Evolutionary conservation across 768 basidiomycete genomes (phyloP), one percentile per base, ranked within the genome.

Genomic region (Leucosporidium scottii): DNA sequence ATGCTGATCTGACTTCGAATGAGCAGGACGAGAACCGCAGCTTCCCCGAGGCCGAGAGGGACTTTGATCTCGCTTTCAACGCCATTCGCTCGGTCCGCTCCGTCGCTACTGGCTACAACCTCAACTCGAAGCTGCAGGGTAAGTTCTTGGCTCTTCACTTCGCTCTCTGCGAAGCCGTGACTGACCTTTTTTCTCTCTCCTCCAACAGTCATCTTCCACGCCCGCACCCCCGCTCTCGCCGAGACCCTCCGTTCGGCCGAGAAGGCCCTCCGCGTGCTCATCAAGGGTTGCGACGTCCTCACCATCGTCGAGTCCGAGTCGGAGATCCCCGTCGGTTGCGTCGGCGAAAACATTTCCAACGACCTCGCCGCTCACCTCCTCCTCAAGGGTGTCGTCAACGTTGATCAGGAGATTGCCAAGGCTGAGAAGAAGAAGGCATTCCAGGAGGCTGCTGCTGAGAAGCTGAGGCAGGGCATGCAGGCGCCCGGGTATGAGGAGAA

Each of bases 281-380:
- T 87, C 67, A 99, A 98, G 79, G 91, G 92, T 18, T 88, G 89
- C 80, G 89, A 88, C 76, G 85, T 82, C 59, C 85, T 85, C 30
- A 82, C 83, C 67, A 84, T 96, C 65, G 83, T 93, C 18, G 82
- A 84, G 25, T 81, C 84, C 21, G 74, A 84, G 28, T 79, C 78
- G 25, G 86, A 90, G n/a, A 83, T 97, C 58, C 92, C 93, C 0
- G 83, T 84, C 10, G 93, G 96, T 23, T 96, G 92, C 77, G 93
- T 91, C 10, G 88, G 90, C 4, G 83, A 85, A 53, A 85, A 90
- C 30, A 84, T 98, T 28, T 88, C 85, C 3, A 81, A 88, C 9
- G 86, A 86, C 3, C 80, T 91, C 44, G 84, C 86, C 27, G 84
- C 91, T 1, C 85, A 93, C 77, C 83, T 93, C 3, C 87, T 93